A percentile compares a stretch with the other conserved stretches of the same genome.
phyloP scores from a whole-genome alignment of 1,284 basidiomycete genomes.

The Amanita bisporigera region DNA sequence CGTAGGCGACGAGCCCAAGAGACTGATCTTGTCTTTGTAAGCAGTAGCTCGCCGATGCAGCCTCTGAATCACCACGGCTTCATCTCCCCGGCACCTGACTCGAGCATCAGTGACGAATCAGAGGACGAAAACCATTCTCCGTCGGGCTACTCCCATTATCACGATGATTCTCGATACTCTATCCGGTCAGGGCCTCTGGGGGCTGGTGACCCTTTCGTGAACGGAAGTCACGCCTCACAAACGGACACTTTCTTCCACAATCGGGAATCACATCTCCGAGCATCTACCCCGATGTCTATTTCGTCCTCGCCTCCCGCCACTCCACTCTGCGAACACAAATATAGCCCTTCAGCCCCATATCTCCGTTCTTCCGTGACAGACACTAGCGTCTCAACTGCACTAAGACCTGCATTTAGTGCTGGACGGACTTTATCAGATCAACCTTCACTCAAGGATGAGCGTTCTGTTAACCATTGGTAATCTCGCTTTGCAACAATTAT shows the following conservation, averaged over 20 bases:
- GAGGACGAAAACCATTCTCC: conserved; percentile 27
- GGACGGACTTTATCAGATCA: conserved; percentile 5
- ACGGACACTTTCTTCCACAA: not conserved
- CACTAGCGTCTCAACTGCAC: conserved; percentile 40
- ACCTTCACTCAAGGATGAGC: conserved; percentile 3
- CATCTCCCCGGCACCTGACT: conserved; percentile 28
- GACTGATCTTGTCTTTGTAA: conserved; percentile 10
- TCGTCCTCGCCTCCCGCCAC: conserved; percentile 22
- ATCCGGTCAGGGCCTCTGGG: conserved; percentile 10
- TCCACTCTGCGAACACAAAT: conserved; percentile 24
- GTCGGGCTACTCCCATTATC: not conserved
- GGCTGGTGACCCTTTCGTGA: conserved; percentile 18
- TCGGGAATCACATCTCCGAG: conserved; percentile 10
- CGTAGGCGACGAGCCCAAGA: conserved; percentile 6
- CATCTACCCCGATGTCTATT: conserved; percentile 18
- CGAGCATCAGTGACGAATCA: conserved; percentile 33
- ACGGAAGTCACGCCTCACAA: not conserved
- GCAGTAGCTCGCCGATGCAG: not conserved
- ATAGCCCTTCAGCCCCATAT: conserved; percentile 40
- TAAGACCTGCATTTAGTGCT: conserved; percentile 40
- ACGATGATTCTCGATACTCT: conserved; percentile 14
- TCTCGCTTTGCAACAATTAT: not conserved
- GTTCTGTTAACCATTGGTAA: conserved; percentile 10
- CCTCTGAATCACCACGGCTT: not conserved
- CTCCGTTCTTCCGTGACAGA: conserved; percentile 32